Evolutionary conservation across 2,329 filamentous ascomycete genomes (phyloP), one percentile per base, ranked within the genome.

Genomic region (Trichoderma sp.): DNA sequence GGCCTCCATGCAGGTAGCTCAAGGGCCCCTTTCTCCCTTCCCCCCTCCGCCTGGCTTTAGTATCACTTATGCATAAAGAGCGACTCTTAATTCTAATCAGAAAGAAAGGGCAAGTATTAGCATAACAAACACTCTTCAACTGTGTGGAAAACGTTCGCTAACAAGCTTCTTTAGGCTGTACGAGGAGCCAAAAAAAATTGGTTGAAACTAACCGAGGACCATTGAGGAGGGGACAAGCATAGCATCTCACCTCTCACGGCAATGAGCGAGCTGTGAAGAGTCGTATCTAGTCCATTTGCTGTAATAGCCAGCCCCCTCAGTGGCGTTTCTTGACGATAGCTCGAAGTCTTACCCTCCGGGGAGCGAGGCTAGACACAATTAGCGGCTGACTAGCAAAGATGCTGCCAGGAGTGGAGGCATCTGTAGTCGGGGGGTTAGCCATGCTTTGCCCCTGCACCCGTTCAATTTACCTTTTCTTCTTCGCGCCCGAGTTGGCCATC

Each of bases 401-500:
- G 63, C 52, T 65, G 35, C 27, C 27, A 49, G 27, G 27, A 58
- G 63, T 66, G 63, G 63, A 57, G 37, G 47, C 57, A 13, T 56
- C 53, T 49, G 35, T 66, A 4, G n/a, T 49, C 53, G 53, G 53
- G 63, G 53, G 47, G 53, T n/a, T 43, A 21, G 37, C 52, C 53
- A 35, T 58, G 63, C 49, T 58, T 47, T 35, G 55, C 53, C 63
- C 63, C 40, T 67, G 63, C 24, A 52, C n/a, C 37, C 40, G 55
- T 67, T 67, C 37, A 27, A 49, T 66, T 49, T 58, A 49, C 63
- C 53, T 58, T 65, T 66, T 57, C 5, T 61, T 33, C 13, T 19
- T 35, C 16, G 27, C 63, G 40, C 53, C 53, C 58, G 40, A 33
- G 37, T 59, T 40, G 58, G 55, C 55, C 27, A 52, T 52, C 55